Percentiles rank a stretch among this genome's conserved stretches.
Conservation (phyloP, 2,329 filamentous ascomycete genomes). For the Sporothrix mexicana region DNA sequence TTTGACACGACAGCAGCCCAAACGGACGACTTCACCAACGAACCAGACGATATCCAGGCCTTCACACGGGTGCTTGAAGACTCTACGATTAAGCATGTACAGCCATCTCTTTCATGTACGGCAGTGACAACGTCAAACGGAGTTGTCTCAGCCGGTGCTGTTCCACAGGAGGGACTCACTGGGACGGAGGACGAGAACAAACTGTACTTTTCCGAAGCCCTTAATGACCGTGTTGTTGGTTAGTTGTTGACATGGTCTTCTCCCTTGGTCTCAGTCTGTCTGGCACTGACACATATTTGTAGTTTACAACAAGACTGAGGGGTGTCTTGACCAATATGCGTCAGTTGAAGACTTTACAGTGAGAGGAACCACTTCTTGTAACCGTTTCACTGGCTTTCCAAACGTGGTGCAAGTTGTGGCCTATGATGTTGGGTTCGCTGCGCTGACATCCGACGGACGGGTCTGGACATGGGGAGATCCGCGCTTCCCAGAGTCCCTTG, state of each 20-base stretch:
- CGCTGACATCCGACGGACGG: slow-evolving; percentile 51
- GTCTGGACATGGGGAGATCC: slow-evolving; percentile 64
- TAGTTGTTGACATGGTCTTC: slow-evolving; percentile 22
- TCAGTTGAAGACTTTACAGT: neutral
- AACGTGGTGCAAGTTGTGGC: slow-evolving; percentile 51
- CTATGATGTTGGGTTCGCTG: slow-evolving; percentile 57
- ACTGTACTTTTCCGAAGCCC: slow-evolving; percentile 39
- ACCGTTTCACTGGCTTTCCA: slow-evolving; percentile 39
- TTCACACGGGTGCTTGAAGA: slow-evolving; percentile 54
- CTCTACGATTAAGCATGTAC: slow-evolving; percentile 46
- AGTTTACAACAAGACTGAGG: neutral
- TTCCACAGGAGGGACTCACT: neutral
- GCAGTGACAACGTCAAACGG: slow-evolving; percentile 37
- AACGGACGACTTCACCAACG: slow-evolving; percentile 32
- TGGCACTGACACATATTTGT: neutral
- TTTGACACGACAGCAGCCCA: slow-evolving; percentile 42
- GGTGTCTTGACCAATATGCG: slow-evolving; percentile 3
- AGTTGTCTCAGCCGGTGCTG: slow-evolving; percentile 6
- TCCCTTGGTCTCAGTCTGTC: neutral
- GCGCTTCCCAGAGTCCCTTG: slow-evolving; percentile 63
- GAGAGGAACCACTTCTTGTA: slow-evolving; percentile 28
- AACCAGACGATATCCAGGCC: slow-evolving; percentile 53
- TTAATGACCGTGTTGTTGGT: slow-evolving; percentile 45
- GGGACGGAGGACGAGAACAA: neutral
- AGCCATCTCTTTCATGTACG: slow-evolving; percentile 53